Conservation (phyloP, 768 basidiomycete genomes). For the Inosperma sp. region DNA sequence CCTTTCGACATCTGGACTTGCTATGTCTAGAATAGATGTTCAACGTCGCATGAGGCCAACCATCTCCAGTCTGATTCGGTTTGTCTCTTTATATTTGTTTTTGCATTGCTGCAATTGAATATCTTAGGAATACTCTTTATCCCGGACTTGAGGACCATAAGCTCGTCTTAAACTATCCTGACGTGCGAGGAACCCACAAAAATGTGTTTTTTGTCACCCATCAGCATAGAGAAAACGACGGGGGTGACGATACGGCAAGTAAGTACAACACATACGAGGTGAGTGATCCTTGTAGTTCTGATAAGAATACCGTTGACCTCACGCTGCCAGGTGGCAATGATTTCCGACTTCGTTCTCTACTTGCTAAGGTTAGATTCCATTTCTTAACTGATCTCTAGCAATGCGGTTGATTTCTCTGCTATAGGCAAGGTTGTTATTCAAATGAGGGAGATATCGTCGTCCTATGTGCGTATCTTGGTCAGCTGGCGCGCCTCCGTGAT, state of each 20-base stretch:
- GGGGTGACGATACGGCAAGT: conserved; percentile 57
- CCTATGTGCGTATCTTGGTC: conserved; percentile 44
- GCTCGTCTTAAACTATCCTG: conserved; percentile 45
- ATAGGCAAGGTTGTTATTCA: conserved; percentile 41
- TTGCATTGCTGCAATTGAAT: conserved; percentile 1
- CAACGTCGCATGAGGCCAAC: conserved; percentile 73
- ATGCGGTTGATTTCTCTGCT: not conserved
- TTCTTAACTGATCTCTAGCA: not conserved
- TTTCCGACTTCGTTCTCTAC: conserved; percentile 41
- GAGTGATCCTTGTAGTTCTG: conserved; percentile 1
- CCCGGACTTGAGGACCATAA: conserved; percentile 55
- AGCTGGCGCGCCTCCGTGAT: conserved; percentile 38
- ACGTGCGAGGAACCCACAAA: conserved; percentile 57
- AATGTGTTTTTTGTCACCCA: conserved; percentile 70
- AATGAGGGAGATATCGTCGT: conserved; percentile 47
- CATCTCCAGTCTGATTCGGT: conserved; percentile 62
- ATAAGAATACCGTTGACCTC: not conserved
- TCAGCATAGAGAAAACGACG: conserved; percentile 53
- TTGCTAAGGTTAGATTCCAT: conserved; percentile 34
- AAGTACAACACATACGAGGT: conserved; percentile 71
- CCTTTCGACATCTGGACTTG: conserved; percentile 48
- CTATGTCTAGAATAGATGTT: conserved; percentile 67
- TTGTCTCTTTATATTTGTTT: conserved; percentile 5
- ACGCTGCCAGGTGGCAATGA: conserved; percentile 38
- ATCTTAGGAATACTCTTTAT: conserved; percentile 53